Evolutionary conservation across 768 basidiomycete genomes (phyloP).

Genomic region (Boletus vermiculosoides): DNA sequence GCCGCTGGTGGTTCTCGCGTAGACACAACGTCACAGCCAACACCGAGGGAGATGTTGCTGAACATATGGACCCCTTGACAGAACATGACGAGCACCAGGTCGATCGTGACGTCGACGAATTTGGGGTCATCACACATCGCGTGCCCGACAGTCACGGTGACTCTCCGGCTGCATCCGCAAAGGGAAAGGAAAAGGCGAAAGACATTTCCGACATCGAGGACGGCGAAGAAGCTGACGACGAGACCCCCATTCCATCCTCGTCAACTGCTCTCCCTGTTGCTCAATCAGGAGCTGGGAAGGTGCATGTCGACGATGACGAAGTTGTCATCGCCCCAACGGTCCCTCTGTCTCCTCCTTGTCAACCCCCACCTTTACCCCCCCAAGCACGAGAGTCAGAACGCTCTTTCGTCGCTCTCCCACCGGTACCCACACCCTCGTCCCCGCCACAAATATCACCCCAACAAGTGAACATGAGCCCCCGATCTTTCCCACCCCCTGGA

Average conservation of each 20-base stretch:
- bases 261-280: conserved; percentile 11
- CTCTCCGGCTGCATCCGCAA: conserved; percentile 23
- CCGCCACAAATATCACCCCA: conserved; percentile 26
- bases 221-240: conserved; percentile 1
- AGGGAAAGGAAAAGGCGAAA: conserved; percentile 39
- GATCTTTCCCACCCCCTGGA: conserved; percentile 69
- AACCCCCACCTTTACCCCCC: conserved; percentile 11
- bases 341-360: conserved; percentile 9
- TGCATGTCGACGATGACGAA: conserved; percentile 18
- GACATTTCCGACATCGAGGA: conserved; percentile 14
- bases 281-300: conserved; percentile 1
- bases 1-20: conserved; percentile 25
- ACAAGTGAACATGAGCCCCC: conserved; percentile 19
- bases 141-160: conserved; percentile 30
- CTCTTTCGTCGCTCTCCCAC: conserved; percentile 11
- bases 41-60: conserved; percentile 15
- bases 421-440: conserved; percentile 13
- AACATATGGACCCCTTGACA: conserved; percentile 12
- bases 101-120: conserved; percentile 31
- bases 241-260: conserved; percentile 15
- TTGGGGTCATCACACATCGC: conserved; percentile 26
- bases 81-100: conserved; percentile 30
- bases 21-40: conserved; percentile 15
- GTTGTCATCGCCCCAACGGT: conserved; percentile 22
- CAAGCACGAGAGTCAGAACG: conserved; percentile 10